A percentile compares a stretch with the other conserved stretches of the same genome.
These are phyloP conservation scores for Curvularia hawaiiensis DNA, from an alignment of 2,329 filamentous ascomycete genomes.

Conservation along the genomic window DNA sequence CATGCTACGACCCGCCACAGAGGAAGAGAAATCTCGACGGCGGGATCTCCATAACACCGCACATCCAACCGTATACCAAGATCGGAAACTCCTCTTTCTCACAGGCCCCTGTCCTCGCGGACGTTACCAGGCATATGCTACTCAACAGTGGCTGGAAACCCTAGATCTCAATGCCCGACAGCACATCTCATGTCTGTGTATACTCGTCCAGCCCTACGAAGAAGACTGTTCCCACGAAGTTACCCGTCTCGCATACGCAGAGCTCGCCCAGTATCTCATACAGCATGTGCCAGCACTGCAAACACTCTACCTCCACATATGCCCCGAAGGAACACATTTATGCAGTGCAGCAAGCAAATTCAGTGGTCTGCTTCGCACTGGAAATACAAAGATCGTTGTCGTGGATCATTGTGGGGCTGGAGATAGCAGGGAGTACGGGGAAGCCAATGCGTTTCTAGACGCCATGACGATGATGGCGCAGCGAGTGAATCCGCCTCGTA, in stretches of 20 bases:
- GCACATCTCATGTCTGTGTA: slow-evolving; percentile 26
- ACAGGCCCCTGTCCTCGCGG: slow-evolving; percentile 40
- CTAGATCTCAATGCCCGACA: slow-evolving; percentile 22
- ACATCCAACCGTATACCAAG: slow-evolving; percentile 33
- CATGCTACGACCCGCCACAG: slow-evolving; percentile 34
- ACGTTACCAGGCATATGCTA: slow-evolving; percentile 43
- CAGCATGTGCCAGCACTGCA: slow-evolving; percentile 20
- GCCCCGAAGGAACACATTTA: slow-evolving; percentile 15
- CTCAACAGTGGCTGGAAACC: slow-evolving; percentile 29
- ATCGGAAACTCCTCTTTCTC: slow-evolving; percentile 34
- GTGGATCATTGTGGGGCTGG: slow-evolving; percentile 7
- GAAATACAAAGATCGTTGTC: slow-evolving; percentile 14
- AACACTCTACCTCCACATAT: slow-evolving; percentile 26
- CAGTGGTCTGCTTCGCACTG: slow-evolving; percentile 15
- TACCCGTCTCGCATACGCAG: slow-evolving; percentile 22
- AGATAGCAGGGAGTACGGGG: slow-evolving; percentile 7
- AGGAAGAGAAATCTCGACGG: slow-evolving; percentile 21
- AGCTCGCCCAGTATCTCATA: slow-evolving; percentile 25
- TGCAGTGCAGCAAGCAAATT: slow-evolving; percentile 16
- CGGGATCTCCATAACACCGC: slow-evolving; percentile 31
- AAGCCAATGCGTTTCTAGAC: slow-evolving; percentile 11
- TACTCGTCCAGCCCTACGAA: slow-evolving; percentile 37
- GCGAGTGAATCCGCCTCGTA: not conserved
- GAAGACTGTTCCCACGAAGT: slow-evolving; percentile 30
- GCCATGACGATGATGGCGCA: not conserved